Evolutionary conservation across 2,329 filamentous ascomycete species (phyloP).

Genomic region (Neopestalotiopsis sp.): DNA sequence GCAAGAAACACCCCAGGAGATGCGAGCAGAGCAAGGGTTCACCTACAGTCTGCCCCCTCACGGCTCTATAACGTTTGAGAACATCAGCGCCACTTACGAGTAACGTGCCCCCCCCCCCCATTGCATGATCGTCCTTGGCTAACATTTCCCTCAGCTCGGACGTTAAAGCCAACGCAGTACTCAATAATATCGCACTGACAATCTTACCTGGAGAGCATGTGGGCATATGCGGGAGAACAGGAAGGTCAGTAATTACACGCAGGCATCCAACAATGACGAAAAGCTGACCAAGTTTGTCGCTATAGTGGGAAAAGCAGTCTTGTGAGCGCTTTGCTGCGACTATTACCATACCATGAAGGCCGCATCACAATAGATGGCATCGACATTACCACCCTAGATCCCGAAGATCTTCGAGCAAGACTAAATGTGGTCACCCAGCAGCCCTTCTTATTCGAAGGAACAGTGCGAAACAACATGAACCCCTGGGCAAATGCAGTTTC

Average conservation of each 20-base stretch:
- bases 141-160: neutral
- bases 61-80: neutral
- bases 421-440: constrained; percentile 61
- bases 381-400: constrained; percentile 34
- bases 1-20: constrained; percentile 7
- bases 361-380: constrained; percentile 40
- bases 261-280: neutral
- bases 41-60: neutral
- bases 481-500: constrained; percentile 37
- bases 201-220: constrained; percentile 5
- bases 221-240: constrained; percentile 12
- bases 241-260: constrained; percentile 8
- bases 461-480: constrained; percentile 39
- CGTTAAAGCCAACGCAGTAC: neutral
- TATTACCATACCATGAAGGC: constrained; percentile 34
- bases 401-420: constrained; percentile 48
- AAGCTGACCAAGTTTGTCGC: neutral
- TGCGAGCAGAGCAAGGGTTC: neutral
- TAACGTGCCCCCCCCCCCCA: neutral
- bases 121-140: neutral
- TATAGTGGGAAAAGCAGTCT: constrained; percentile 51
- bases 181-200: constrained; percentile 8
- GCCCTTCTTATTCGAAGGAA: constrained; percentile 52
- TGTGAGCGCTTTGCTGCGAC: constrained; percentile 44
- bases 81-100: neutral